Percentiles rank a stretch among this genome's conserved stretches.
These are phyloP conservation scores for Leucoagaricus sp. DNA, from an alignment of 1,284 basidiomycete species.

Conservation along the genomic window DNA sequence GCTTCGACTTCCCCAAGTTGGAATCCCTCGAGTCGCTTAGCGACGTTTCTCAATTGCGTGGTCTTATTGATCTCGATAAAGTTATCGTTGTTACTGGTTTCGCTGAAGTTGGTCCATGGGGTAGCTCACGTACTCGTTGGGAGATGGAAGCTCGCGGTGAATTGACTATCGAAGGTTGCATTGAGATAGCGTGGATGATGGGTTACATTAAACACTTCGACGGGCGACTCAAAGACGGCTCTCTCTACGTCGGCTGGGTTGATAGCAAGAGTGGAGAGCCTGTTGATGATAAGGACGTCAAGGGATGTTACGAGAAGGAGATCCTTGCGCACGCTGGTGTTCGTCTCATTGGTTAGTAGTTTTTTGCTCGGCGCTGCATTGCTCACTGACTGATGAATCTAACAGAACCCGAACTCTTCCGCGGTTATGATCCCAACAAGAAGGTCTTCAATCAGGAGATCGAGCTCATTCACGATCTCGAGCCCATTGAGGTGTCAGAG, in stretches of 20 bases:
- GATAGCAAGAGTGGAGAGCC: conserved; percentile 94
- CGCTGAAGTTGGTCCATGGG: conserved; percentile 99
- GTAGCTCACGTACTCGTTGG: conserved; percentile 98
- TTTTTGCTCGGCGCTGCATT: conserved; percentile 17
- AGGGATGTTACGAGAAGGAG: conserved; percentile 92
- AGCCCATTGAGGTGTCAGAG: conserved; percentile 91
- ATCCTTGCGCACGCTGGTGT: conserved; percentile 94
- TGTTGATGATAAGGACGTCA: conserved; percentile 98
- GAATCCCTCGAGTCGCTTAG: conserved; percentile 67
- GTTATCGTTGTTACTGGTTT: conserved; percentile 96
- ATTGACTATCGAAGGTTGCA: conserved; percentile 95
- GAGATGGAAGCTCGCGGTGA: conserved; percentile 97
- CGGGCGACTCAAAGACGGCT: conserved; percentile 90
- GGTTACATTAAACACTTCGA: conserved; percentile 98
- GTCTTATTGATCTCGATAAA: conserved; percentile 93
- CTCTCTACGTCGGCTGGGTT: conserved; percentile 96
- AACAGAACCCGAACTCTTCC: conserved; percentile 94
- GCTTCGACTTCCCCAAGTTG: conserved; percentile 88
- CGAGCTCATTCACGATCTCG: conserved; percentile 95
- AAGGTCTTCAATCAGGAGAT: conserved; percentile 98
- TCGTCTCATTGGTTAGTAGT: conserved; percentile 85
- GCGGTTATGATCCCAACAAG: conserved; percentile 95
- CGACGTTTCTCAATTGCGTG: conserved; percentile 78
- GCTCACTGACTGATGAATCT: too few species aligned
- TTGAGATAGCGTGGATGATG: conserved; percentile 99